Evolutionary conservation across 495 filamentous ascomycete genomes (phyloP), one percentile per base, ranked within the genome.

Genomic region (Talaromyces borbonicus): DNA sequence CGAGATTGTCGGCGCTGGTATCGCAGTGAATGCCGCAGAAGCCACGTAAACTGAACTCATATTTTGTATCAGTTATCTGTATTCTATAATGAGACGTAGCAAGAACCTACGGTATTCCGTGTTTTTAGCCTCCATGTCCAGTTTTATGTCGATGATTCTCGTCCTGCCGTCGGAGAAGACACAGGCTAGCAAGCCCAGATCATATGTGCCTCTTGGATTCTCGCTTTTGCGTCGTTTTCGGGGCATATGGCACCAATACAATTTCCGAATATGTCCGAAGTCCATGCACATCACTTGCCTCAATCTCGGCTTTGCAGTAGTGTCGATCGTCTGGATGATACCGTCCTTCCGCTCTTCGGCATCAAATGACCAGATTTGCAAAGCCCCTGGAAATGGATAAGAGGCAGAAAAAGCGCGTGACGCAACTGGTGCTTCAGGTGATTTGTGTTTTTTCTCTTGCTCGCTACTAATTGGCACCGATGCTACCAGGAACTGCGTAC

Each of bases 101-200:
- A 15, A 31, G 32, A 15, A 57, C 62, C 53, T 55, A 72, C 69
- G 48, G 49, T 67, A 73, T 51, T 61, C 58, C 22, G 61, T 54
- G 36, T 56, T 54, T 25, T 57, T 53, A 12, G 61, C 50, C 6
- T 53, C 56, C 14, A 56, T 50, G 23, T 54, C 58, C 26, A 70
- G 15, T 23, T 63, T 63, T 29, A 84, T 60, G 47, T 80, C 72
- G 33, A 87, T 52, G 0, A 87, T 67, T 47, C 80, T 62, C 5
- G 78, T 57, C n/a, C 57, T 63, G 3, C 83, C 83, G 55, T 87
- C 83, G 1, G 66, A 66, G 65, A 73, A 83, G 0, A 85, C 58
- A 8, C 68, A 73, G 2, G 78, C 82, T 4, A 87, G 66, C 11
- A 85, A 61, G 1, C 82, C 83, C 11, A 84, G 56, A 23, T 48